Evolutionary conservation across 2,329 filamentous ascomycete genomes (phyloP).

Genomic region (Neoarthrinium moseri): DNA sequence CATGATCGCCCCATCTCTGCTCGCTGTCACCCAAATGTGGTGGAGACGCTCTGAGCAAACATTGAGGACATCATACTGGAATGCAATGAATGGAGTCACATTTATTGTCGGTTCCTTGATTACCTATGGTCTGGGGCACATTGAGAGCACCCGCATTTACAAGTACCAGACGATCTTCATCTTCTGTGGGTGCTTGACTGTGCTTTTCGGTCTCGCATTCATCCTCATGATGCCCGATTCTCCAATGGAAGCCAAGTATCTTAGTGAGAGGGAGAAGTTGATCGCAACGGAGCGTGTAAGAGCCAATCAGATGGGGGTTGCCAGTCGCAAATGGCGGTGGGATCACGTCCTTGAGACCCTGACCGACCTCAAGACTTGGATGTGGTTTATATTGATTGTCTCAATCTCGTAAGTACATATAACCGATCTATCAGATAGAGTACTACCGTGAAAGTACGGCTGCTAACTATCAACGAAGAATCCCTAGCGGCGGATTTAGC

Average conservation of each 20-base stretch:
- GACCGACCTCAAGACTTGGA: constrained; percentile 45
- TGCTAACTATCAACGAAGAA: too few species aligned
- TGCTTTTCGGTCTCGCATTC: constrained; percentile 49
- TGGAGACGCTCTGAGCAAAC: constrained; percentile 52
- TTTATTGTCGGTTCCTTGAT: constrained; percentile 55
- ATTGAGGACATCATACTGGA: constrained; percentile 49
- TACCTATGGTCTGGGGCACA: constrained; percentile 51
- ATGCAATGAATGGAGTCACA: constrained; percentile 54
- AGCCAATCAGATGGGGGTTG: constrained; percentile 73
- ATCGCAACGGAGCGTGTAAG: constrained; percentile 71
- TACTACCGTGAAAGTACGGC: constrained; percentile 9
- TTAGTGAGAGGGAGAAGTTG: constrained; percentile 65
- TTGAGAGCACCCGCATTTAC: constrained; percentile 38
- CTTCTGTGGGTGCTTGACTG: constrained; percentile 48
- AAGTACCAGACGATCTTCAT: constrained; percentile 54
- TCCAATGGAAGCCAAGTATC: constrained; percentile 54
- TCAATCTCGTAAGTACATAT: constrained; percentile 61
- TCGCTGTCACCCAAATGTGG: constrained; percentile 55
- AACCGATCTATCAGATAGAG: too few species aligned
- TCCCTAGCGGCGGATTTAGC: constrained; percentile 35
- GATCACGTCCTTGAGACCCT: constrained; percentile 57
- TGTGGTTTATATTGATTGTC: constrained; percentile 60
- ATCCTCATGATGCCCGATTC: constrained; percentile 63
- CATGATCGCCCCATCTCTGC: constrained; percentile 48
- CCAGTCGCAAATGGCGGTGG: constrained; percentile 68